Conservation (phyloP, 2,329 filamentous ascomycete species). For the Alternaria gaisen region DNA sequence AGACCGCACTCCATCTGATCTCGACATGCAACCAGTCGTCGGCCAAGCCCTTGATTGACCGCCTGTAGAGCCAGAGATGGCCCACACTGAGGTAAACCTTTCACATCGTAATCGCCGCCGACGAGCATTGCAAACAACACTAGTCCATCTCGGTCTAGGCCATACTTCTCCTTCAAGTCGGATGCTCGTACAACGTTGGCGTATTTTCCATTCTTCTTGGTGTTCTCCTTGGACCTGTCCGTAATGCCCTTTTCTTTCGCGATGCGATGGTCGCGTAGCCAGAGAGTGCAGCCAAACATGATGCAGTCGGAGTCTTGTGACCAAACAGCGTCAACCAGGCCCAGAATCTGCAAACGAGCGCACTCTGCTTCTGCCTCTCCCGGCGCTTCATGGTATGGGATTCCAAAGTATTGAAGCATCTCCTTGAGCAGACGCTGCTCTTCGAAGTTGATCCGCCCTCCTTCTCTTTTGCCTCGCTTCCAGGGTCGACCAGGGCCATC, state of each 20-base stretch:
- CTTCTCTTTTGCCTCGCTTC: slow-evolving; percentile 45
- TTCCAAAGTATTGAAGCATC: slow-evolving; percentile 49
- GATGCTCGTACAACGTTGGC: slow-evolving; percentile 45
- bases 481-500: slow-evolving; percentile 59
- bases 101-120: slow-evolving; percentile 55
- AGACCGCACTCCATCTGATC: slow-evolving; percentile 28
- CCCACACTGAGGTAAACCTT: slow-evolving; percentile 52
- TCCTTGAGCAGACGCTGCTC: slow-evolving; percentile 47
- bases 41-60: slow-evolving; percentile 42
- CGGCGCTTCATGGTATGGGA: slow-evolving; percentile 57
- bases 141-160: slow-evolving; percentile 49
- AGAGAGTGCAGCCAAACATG: slow-evolving; percentile 58
- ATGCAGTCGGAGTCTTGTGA: slow-evolving; percentile 58
- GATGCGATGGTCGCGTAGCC: slow-evolving; percentile 51
- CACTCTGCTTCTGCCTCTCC: slow-evolving; percentile 62
- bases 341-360: slow-evolving; percentile 54
- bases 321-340: slow-evolving; percentile 60
- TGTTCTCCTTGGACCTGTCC: slow-evolving; percentile 40
- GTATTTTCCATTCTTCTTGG: slow-evolving; percentile 40
- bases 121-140: slow-evolving; percentile 54
- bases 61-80: slow-evolving; percentile 37
- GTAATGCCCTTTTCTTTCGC: slow-evolving; percentile 32
- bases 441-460: slow-evolving; percentile 46
- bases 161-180: slow-evolving; percentile 36
- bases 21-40: slow-evolving; percentile 33